phyloP scores from a whole-genome alignment of 176 grass and related monocot genomes.

The Puccinellia tenuiflora region DNA sequence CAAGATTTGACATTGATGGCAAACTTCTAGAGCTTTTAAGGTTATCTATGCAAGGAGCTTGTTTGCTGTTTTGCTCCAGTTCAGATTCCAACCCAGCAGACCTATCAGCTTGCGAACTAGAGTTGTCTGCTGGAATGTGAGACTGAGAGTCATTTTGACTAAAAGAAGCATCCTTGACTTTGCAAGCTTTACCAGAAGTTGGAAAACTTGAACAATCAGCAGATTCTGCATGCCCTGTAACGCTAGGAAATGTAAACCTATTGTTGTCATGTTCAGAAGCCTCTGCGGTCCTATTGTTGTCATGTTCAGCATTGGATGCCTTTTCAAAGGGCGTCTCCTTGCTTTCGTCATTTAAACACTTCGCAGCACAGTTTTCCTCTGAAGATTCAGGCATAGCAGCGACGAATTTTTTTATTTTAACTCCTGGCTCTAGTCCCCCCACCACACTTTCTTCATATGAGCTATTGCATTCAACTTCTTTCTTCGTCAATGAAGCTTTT shows the following conservation, averaged over 20 bases:
- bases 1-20: slow-evolving; percentile 27
- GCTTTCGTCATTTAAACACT: neutral
- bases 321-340: slow-evolving; percentile 2
- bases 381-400: slow-evolving; percentile 9
- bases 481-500: slow-evolving; percentile 18
- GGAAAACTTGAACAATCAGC: slow-evolving; percentile 15
- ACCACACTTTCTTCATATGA: slow-evolving; percentile 1
- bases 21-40: slow-evolving; percentile 22
- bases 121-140: neutral
- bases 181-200: slow-evolving; percentile 4
- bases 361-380: neutral
- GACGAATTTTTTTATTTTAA: neutral
- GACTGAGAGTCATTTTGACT: neutral
- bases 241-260: neutral
- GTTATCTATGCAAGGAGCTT: neutral
- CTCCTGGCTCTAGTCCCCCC: neutral
- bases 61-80: slow-evolving; percentile 19
- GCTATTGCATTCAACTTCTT: neutral
- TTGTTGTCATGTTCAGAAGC: slow-evolving; percentile 6
- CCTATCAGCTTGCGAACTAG: slow-evolving; percentile 5
- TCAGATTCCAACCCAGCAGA: slow-evolving; percentile 19
- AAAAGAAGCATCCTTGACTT: slow-evolving; percentile 2
- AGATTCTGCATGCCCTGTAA: slow-evolving; percentile 10
- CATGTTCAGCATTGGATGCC: slow-evolving; percentile 4
- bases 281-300: neutral